These are phyloP conservation scores for Cryptosporidium parvum DNA, from an alignment of 169 alveolate species.

Conservation along the genomic window DNA sequence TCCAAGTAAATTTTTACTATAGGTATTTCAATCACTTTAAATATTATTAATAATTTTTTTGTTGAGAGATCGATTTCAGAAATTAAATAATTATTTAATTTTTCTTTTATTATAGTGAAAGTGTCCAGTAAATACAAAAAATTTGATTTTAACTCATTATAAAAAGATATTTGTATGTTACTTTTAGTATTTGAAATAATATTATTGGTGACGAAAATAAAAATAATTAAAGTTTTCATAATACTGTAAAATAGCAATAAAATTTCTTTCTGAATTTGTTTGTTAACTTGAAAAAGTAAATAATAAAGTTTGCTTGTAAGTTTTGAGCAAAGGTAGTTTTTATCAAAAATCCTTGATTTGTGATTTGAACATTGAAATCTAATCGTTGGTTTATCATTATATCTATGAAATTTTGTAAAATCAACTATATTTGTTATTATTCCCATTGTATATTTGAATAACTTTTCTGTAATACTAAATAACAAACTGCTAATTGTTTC, in stretches of 20 bases:
- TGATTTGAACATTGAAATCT: neutral
- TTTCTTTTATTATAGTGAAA: neutral
- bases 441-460: neutral
- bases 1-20: conserved; percentile 17
- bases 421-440: neutral
- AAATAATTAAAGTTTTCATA: neutral
- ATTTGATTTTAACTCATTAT: neutral
- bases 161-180: neutral
- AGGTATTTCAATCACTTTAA: conserved; percentile 16
- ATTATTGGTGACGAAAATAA: conserved; percentile 1
- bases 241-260: neutral
- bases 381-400: neutral
- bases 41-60: neutral
- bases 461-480: neutral
- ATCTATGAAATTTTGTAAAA: neutral
- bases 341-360: neutral
- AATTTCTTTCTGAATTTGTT: neutral
- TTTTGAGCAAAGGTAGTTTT: neutral
- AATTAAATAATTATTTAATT: neutral
- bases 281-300: neutral
- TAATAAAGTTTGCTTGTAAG: neutral
- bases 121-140: conserved; percentile 11
- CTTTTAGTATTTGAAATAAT: neutral
- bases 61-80: conserved; percentile 6
- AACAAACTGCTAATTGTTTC: neutral